phyloP scores from a whole-genome alignment of 2,329 filamentous ascomycete genomes.

The Byssoonygena ceratinophila region DNA sequence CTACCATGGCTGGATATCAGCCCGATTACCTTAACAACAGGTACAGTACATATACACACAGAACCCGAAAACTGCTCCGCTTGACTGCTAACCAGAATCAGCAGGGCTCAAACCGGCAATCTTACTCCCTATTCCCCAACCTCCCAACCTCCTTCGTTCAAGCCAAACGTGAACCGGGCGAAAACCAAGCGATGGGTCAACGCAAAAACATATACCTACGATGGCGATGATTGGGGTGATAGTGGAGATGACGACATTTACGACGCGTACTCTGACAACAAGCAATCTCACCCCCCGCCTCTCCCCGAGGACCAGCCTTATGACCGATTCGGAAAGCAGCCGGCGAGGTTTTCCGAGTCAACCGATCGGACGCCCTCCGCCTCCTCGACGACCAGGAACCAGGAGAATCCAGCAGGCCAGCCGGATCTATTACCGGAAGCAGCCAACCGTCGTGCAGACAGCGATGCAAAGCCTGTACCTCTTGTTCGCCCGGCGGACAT shows the following conservation, averaged over 20 bases:
- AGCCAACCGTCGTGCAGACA: constrained; percentile 18
- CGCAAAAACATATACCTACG: constrained; percentile 75
- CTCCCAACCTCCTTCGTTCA: constrained; percentile 50
- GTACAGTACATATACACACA: not conserved
- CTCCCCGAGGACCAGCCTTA: not conserved
- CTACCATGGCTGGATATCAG: constrained; percentile 7
- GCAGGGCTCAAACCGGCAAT: not conserved
- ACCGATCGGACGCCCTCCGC: not conserved
- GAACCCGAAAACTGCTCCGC: not conserved
- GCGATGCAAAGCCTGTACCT: constrained; percentile 43
- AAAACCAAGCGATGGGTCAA: constrained; percentile 96
- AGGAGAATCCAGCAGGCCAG: constrained; percentile 17
- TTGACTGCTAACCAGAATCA: not conserved
- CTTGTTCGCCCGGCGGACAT: constrained; percentile 68
- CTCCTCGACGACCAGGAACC: not conserved
- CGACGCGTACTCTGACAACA: constrained; percentile 38
- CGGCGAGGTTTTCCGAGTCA: not conserved
- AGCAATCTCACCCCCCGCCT: not conserved
- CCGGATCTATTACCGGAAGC: constrained; percentile 18
- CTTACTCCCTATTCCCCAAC: not conserved
- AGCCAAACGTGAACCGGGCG: constrained; percentile 73
- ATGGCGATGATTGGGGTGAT: constrained; percentile 86
- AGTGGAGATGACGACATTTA: constrained; percentile 52
- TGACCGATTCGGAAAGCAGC: not conserved
- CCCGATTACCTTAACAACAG: constrained; percentile 5